Evolutionary conservation across 345 rosid species (phyloP), one percentile per base, ranked within the genome.

Genomic region (Heritiera littoralis): DNA sequence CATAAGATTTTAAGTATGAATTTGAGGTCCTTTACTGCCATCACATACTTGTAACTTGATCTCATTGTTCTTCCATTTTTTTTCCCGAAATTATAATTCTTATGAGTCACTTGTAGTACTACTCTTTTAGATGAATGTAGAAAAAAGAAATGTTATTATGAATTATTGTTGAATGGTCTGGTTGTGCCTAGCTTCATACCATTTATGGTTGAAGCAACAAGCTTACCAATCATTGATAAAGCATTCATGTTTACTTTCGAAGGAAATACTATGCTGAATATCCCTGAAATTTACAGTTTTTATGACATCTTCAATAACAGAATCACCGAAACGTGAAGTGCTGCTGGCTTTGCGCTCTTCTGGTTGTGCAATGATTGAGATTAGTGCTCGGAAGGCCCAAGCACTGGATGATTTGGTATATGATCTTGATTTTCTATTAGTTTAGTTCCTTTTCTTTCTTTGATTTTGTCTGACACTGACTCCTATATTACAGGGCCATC

Each of bases 241-340:
- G 38, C 48, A 28, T 35, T 9, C 61, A 30, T 52, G 46, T 35
- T 38, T 52, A 45, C 12, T 72, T 51, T 20, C 9, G 32, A 51
- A 72, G 76, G 3, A 56, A 55, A 40, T 18, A 38, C 20, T 38
- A 10, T 18, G 48, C 9, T 18, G 11, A 55, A 55, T 40, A n/a
- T 38, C 35, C 6, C 51, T 73, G 32, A 40, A 67, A 67, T 41
- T 67, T 40, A 56, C 28, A 18, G 66, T 66, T 66, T 52, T 38
- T 40, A 73, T 80, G 14, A 66, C 14, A 45, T 64, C 66, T 73
- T 66, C 54, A 28, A 73, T 86, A 74, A 78, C 89, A 95, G 99
- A 89, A 79, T 87, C 87, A 41, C 87, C 86, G 40, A 89, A 84
- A 76, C 80, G 84, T 84, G 94, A 89, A 54, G 78, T 78, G 46